Percentiles rank a stretch among this genome's conserved stretches.
These are phyloP conservation scores for Achlya hypogyna DNA, from an alignment of 352 stramenopile genomes.

Conservation along the genomic window DNA sequence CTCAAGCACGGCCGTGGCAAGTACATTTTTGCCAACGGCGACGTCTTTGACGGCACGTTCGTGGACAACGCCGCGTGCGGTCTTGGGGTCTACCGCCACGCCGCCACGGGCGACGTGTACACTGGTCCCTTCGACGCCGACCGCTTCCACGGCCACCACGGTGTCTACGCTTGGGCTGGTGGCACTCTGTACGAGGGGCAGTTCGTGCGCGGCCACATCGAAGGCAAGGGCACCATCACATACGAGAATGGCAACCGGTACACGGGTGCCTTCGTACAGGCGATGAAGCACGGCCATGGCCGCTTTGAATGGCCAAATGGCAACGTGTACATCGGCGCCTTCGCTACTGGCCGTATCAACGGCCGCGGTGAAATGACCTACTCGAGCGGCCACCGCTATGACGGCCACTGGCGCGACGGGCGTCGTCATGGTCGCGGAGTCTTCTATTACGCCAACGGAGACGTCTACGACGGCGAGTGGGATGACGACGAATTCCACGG, in stretches of 20 bases:
- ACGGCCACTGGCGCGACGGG: conserved; percentile 52
- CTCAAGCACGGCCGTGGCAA: conserved; percentile 64
- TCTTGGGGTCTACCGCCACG: conserved; percentile 24
- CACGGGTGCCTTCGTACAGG: conserved; percentile 50
- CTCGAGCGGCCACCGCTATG: conserved; percentile 53
- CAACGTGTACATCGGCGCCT: conserved; percentile 66
- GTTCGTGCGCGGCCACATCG: conserved; percentile 48
- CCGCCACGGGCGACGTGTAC: conserved; percentile 18
- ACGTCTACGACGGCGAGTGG: conserved; percentile 75
- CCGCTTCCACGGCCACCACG: conserved; percentile 46
- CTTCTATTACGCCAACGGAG: conserved; percentile 74
- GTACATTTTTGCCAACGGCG: conserved; percentile 63
- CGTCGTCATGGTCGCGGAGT: conserved; percentile 69
- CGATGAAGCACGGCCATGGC: conserved; percentile 53
- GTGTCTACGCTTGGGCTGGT: conserved; percentile 47
- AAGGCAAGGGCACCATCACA: conserved; percentile 67
- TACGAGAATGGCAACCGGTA: conserved; percentile 83
- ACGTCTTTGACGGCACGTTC: conserved; percentile 67
- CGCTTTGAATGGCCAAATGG: conserved; percentile 68
- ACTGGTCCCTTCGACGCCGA: conserved; percentile 24
- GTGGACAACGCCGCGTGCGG: conserved; percentile 39
- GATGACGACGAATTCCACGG: conserved; percentile 44
- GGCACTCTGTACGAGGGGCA: conserved; percentile 49
- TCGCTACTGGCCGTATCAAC: conserved; percentile 52
- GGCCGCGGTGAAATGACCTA: conserved; percentile 50